A percentile compares a stretch with the other conserved stretches of the same genome.
Evolutionary conservation across 305 asterid species (phyloP).

Genomic region (Solanum chacoense): DNA sequence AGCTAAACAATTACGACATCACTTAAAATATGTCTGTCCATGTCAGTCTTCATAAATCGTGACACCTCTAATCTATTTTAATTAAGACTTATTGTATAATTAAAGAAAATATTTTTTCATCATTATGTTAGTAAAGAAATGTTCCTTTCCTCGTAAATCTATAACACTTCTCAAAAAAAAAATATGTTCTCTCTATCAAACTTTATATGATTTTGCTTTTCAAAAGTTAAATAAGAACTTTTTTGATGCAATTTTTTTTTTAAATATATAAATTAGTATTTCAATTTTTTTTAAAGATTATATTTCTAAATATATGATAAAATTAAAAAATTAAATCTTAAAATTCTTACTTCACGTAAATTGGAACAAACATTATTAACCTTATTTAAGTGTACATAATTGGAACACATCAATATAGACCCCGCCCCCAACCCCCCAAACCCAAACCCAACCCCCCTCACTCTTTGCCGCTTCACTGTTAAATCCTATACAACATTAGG

Average conservation of each 20-base stretch:
- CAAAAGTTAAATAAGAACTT: not conserved
- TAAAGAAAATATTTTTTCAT: too few species aligned
- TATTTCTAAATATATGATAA: too few species aligned
- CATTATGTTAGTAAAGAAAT: not conserved
- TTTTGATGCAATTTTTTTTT: not conserved
- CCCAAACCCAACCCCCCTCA: not conserved
- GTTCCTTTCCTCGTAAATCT: not conserved
- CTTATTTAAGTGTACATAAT: not conserved
- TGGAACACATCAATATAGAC: not conserved
- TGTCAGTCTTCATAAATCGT: not conserved
- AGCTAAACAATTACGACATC: not conserved
- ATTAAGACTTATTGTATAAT: not conserved
- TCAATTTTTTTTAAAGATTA: not conserved
- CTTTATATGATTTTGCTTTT: not conserved
- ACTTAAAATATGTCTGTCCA: not conserved
- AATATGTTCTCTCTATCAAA: not conserved
- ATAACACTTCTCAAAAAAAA: too few species aligned
- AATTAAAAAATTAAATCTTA: too few species aligned
- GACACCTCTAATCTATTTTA: not conserved
- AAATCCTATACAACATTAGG: not conserved
- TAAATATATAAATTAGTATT: too few species aligned
- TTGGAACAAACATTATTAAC: too few species aligned
- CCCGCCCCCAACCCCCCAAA: too few species aligned
- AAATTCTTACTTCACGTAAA: too few species aligned
- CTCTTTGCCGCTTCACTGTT: not conserved